Base-by-base conservation (phyloP, 805 yeast genomes). In the Metschnikowia cubensis region DNA sequence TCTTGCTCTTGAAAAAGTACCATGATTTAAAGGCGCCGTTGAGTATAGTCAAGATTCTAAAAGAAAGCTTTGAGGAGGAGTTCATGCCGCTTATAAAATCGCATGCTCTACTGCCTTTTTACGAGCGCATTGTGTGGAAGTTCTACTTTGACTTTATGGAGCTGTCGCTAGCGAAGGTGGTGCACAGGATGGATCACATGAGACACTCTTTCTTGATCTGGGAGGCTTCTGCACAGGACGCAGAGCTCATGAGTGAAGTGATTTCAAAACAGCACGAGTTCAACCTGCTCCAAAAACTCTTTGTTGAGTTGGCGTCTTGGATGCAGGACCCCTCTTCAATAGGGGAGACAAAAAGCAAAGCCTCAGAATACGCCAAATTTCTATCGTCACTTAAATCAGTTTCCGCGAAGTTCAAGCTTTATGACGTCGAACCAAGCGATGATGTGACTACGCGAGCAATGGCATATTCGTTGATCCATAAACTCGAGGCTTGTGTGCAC, bases 51-150 rank as follows among this genome's bases (percentile, higher is more conserved):
- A 62, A 61, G 46, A 59, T 63, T 44, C 55, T 73, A 36, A 65
- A 65, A 50, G 52, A 50, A n/a, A 60, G 64, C 50, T 69, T 69
- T 37, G 55, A 51, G n/a, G 6, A 35, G 3, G 50, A 47, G 31
- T 70, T 67, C 45, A 50, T 57, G 17, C 69, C 70, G 1, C 50
- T 59, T 22, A 65, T 72, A 15, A 45, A 51, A 29, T 20, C 52
- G 22, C 47, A 49, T 1, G 47, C 55, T 35, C 57, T 72, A 14
- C 50, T 66, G 21, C 69, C 72, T 13, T 71, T 70, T 45, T 71
- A 71, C 57, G 76, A 73, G 54, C 51, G 76, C 22, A 68, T 71
- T 1, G 61, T 71, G 11, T 73, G 77, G 77, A 69, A 68, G 50
- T 73, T 69, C 53, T 62, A 68, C 50, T 69, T 70, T 49, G 73